These are phyloP conservation scores for Oropetium thomaeum DNA, from an alignment of 176 grass and related monocot species.

Conservation along the genomic window DNA sequence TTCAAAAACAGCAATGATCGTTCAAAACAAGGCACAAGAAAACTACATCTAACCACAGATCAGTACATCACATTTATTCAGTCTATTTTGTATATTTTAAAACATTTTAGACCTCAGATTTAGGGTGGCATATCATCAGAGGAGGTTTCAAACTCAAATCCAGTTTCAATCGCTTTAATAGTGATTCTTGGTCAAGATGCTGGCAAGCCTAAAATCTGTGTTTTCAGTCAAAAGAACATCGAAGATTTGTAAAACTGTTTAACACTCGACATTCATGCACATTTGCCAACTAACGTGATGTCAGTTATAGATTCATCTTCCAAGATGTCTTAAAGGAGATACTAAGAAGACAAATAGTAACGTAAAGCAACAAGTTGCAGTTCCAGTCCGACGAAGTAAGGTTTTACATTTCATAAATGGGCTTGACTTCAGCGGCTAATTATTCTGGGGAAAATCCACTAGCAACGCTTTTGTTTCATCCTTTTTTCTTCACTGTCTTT, in stretches of 20 bases:
- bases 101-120: background rate
- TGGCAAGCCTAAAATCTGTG: background rate
- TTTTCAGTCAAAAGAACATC: background rate
- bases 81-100: background rate
- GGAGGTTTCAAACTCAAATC: background rate
- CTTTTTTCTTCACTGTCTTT: no score
- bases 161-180: background rate
- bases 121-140: background rate
- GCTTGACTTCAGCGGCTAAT: background rate
- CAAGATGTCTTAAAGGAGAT: background rate
- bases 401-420: background rate
- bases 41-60: background rate
- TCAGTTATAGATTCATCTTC: background rate
- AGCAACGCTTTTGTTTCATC: no score
- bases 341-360: background rate
- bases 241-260: background rate
- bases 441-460: background rate
- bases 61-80: background rate
- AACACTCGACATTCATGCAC: background rate
- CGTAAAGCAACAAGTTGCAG: background rate
- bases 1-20: background rate
- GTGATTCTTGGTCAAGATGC: background rate
- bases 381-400: background rate
- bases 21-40: slow-evolving; percentile 4
- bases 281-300: background rate